A percentile compares a stretch with the other conserved stretches of the same genome.
These are phyloP conservation scores for Pseudogymnoascus destructans DNA, from an alignment of 2,329 filamentous ascomycete genomes.

Conservation along the genomic window DNA sequence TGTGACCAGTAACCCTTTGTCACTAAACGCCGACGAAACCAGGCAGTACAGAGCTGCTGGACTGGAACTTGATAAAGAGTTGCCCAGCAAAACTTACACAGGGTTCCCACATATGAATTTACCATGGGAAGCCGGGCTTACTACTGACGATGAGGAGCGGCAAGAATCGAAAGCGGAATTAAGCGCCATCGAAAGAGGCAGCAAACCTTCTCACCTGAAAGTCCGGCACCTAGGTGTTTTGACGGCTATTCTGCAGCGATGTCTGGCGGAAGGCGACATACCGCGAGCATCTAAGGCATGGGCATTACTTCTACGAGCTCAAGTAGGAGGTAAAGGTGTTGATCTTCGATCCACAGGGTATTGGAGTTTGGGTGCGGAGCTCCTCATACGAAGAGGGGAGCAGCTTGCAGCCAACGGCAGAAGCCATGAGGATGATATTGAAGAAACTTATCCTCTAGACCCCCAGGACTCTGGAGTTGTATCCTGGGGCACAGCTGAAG, in stretches of 20 bases:
- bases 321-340: constrained; percentile 39
- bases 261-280: constrained; percentile 58
- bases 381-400: constrained; percentile 48
- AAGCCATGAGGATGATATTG: neutral
- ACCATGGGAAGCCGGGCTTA: constrained; percentile 13
- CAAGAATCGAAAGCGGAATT: constrained; percentile 3
- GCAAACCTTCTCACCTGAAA: constrained; percentile 25
- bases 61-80: constrained; percentile 34
- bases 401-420: constrained; percentile 9
- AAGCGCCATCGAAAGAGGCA: constrained; percentile 9
- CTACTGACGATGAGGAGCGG: constrained; percentile 13
- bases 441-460: neutral
- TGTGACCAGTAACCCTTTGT: constrained; percentile 35
- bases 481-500: constrained; percentile 31
- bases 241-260: constrained; percentile 57
- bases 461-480: neutral
- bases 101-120: constrained; percentile 41
- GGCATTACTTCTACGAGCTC: constrained; percentile 55
- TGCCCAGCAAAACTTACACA: constrained; percentile 28
- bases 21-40: constrained; percentile 38
- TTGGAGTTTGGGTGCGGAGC: constrained; percentile 78
- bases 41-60: constrained; percentile 42
- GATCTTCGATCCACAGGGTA: constrained; percentile 57
- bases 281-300: constrained; percentile 60
- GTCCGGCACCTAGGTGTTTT: constrained; percentile 52